Conservation (phyloP, 768 basidiomycete genomes). For the Russula dissimulans region DNA sequence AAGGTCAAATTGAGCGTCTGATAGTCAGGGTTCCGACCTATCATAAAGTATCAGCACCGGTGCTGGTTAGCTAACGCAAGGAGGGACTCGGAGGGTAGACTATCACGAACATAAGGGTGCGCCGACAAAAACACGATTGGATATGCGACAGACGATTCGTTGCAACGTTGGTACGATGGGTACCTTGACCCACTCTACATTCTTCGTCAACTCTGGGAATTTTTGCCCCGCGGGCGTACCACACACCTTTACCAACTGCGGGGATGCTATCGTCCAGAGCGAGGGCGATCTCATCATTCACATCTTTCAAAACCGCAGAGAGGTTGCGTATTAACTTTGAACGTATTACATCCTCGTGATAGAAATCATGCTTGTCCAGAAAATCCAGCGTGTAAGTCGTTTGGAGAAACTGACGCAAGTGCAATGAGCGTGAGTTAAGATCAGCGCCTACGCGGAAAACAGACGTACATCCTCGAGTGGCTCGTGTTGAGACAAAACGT, state of each 20-base stretch:
- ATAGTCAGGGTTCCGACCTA: conserved; percentile 28
- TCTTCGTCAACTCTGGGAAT: conserved; percentile 16
- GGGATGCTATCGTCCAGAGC: conserved; percentile 28
- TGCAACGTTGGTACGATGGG: conserved; percentile 19
- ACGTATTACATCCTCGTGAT: conserved; percentile 23
- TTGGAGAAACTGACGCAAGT: conserved; percentile 25
- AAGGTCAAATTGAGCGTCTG: conserved; percentile 26
- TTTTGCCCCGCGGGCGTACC: not conserved
- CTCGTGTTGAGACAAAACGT: conserved; percentile 34
- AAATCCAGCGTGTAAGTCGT: conserved; percentile 30
- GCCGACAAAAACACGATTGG: conserved; percentile 31
- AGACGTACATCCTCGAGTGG: conserved; percentile 33
- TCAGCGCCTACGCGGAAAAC: not conserved
- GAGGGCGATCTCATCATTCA: conserved; percentile 23
- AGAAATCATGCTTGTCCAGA: conserved; percentile 12
- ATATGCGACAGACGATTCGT: conserved; percentile 24
- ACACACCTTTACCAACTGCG: conserved; percentile 13
- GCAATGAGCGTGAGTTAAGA: not conserved
- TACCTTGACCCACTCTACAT: conserved; percentile 23
- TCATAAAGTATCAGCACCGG: not conserved
- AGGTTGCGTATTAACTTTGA: conserved; percentile 25
- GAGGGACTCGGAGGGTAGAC: not conserved
- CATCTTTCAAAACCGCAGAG: conserved; percentile 16
- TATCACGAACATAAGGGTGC: conserved; percentile 26
- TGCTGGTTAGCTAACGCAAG: not conserved